Evolutionary conservation across 208 protist species (phyloP).

Genomic region (Acanthamoeba castellanii): DNA sequence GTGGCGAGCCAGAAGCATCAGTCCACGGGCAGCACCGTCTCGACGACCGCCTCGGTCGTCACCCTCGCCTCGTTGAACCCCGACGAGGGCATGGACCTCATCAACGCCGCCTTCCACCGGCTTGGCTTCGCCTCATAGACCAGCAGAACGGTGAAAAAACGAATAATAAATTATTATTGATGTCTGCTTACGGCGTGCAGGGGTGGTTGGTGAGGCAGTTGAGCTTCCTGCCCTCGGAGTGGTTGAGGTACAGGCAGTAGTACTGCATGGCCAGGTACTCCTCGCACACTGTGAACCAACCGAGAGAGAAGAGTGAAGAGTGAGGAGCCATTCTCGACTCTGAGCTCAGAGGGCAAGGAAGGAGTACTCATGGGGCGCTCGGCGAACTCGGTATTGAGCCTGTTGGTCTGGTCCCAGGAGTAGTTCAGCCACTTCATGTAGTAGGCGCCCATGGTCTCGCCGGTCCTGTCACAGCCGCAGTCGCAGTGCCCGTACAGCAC

Average conservation of each 20-base stretch:
- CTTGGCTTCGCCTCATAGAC: background rate
- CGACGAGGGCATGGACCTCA: background rate
- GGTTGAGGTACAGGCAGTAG: slow-evolving; percentile 14
- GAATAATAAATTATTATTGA: no score
- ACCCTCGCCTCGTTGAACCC: background rate
- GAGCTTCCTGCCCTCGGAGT: background rate
- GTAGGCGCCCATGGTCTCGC: slow-evolving; percentile 38
- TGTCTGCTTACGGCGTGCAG: background rate
- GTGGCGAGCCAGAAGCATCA: background rate
- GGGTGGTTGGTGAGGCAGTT: background rate
- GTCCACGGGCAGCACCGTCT: slow-evolving; percentile 2
- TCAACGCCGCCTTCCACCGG: background rate
- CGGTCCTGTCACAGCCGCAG: slow-evolving; percentile 50
- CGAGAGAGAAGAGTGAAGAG: background rate
- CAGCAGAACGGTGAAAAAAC: no score
- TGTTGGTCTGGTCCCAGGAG: slow-evolving; percentile 24
- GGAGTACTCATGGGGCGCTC: slow-evolving; percentile 23
- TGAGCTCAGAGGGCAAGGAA: no score
- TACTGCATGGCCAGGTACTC: slow-evolving; percentile 60
- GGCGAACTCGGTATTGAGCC: slow-evolving; percentile 51
- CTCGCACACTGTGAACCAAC: background rate
- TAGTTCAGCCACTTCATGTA: slow-evolving; percentile 62
- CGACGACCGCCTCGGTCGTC: slow-evolving; percentile 8
- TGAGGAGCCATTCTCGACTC: no score
- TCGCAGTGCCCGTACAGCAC: slow-evolving; percentile 54